phyloP scores from a whole-genome alignment of 2,329 filamentous ascomycete species.

The Aspergillus spinulosporus region DNA sequence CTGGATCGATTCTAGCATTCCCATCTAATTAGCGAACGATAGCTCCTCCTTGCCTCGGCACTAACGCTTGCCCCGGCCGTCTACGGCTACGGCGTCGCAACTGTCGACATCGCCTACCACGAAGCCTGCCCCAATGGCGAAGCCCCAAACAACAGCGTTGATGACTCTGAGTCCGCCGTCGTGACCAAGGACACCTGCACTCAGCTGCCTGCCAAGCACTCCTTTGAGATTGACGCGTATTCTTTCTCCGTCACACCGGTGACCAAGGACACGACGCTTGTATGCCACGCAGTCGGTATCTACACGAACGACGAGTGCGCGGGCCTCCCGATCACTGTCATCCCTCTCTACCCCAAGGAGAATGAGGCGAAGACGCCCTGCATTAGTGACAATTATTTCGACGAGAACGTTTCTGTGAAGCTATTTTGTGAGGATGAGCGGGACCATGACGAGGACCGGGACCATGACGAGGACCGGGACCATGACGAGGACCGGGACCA shows the following conservation, averaged over 20 bases:
- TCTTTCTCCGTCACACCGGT: slow-evolving; percentile 14
- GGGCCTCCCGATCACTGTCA: slow-evolving; percentile 13
- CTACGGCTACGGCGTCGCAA: slow-evolving; percentile 19
- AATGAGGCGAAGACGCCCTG: slow-evolving; percentile 7
- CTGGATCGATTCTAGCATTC: neutral
- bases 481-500: no score
- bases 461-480: no score
- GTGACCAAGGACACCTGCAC: slow-evolving; percentile 18
- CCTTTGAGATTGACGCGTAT: slow-evolving; percentile 20
- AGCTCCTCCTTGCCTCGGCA: neutral
- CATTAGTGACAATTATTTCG: slow-evolving; percentile 13
- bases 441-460: no score
- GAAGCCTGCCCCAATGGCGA: slow-evolving; percentile 16
- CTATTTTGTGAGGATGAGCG: slow-evolving; percentile 14
- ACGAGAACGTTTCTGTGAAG: slow-evolving; percentile 8
- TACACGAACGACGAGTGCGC: slow-evolving; percentile 19
- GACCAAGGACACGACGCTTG: slow-evolving; percentile 12
- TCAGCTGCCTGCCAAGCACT: slow-evolving; percentile 20
- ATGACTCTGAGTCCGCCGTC: neutral
- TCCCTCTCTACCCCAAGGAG: slow-evolving; percentile 14
- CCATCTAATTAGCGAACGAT: neutral
- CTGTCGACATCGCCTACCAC: slow-evolving; percentile 14
- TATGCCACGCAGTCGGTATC: slow-evolving; percentile 19
- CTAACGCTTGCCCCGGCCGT: slow-evolving; percentile 18
- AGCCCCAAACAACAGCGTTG: neutral